These are phyloP conservation scores for Cyclotella atomus DNA, from an alignment of 108 stramenopile genomes.

Conservation along the genomic window DNA sequence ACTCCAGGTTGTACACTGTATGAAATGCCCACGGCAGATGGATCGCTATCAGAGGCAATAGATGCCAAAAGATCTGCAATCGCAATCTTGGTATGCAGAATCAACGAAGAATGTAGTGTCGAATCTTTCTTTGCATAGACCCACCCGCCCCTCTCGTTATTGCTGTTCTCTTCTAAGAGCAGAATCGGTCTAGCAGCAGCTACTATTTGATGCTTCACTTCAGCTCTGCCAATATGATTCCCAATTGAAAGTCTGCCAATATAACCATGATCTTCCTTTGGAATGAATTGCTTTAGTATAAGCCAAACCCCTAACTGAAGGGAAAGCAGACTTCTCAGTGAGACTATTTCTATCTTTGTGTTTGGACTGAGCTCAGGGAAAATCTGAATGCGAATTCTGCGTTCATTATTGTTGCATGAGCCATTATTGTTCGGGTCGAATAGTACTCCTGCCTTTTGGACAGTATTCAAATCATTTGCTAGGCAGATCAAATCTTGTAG, in stretches of 20 bases:
- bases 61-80: constrained; percentile 19
- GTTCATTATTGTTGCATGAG: background rate
- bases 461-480: constrained; percentile 33
- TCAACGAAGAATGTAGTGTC: constrained; percentile 32
- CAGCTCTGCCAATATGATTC: background rate
- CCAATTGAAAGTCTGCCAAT: background rate
- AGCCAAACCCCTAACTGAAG: constrained; percentile 41
- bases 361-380: constrained; percentile 10
- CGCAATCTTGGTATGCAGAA: constrained; percentile 22
- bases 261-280: background rate
- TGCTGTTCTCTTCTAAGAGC: background rate
- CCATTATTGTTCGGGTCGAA: constrained; percentile 19
- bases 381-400: constrained; percentile 28
- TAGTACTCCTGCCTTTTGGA: constrained; percentile 27
- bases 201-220: constrained; percentile 9
- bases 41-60: background rate
- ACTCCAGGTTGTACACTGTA: background rate
- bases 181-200: constrained; percentile 17
- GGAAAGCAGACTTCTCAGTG: constrained; percentile 33
- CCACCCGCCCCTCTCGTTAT: constrained; percentile 5
- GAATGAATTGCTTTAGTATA: constrained; percentile 13
- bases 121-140: constrained; percentile 23
- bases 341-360: background rate
- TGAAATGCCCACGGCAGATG: background rate
- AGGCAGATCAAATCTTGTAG: constrained; percentile 39